These are phyloP conservation scores for Paraphaeosphaeria sporulosa DNA, from an alignment of 2,329 filamentous ascomycete genomes.

Conservation along the genomic window DNA sequence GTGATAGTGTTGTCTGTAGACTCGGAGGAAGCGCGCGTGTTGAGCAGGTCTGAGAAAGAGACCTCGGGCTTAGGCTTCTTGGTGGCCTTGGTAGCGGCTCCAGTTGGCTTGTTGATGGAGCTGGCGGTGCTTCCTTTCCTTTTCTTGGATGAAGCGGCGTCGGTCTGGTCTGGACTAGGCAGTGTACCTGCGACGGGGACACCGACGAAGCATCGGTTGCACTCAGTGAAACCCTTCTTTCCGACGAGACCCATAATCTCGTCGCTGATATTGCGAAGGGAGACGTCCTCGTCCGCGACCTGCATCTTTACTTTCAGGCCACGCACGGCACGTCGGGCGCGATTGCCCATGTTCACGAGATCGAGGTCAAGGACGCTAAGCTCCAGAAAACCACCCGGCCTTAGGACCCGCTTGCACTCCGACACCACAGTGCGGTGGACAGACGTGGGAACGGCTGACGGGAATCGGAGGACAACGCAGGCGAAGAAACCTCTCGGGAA, in stretches of 20 bases:
- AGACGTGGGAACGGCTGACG: conserved; percentile 70
- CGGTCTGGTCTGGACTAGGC: conserved; percentile 34
- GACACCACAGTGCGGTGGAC: conserved; percentile 75
- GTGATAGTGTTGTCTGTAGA: conserved; percentile 81
- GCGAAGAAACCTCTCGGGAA: conserved; percentile 80
- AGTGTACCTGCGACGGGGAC: conserved; percentile 72
- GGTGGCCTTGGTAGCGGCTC: conserved; percentile 13
- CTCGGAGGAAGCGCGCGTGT: conserved; percentile 40
- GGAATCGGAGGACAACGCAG: conserved; percentile 79
- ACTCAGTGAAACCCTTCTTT: conserved; percentile 71
- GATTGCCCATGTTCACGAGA: conserved; percentile 81
- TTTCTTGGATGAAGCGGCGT: conserved; percentile 28
- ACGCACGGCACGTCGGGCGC: conserved; percentile 72
- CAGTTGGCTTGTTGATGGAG: conserved; percentile 28
- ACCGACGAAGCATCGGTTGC: conserved; percentile 79
- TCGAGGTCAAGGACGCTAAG: conserved; percentile 80
- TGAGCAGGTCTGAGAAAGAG: conserved; percentile 49
- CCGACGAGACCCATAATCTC: conserved; percentile 71
- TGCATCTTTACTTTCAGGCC: conserved; percentile 76
- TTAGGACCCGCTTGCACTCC: conserved; percentile 79
- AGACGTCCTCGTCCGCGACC: conserved; percentile 65
- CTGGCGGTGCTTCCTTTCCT: conserved; percentile 42
- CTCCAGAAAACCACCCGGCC: conserved; percentile 81
- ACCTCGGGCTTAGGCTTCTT: conserved; percentile 40
- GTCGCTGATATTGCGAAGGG: conserved; percentile 63